phyloP scores from a whole-genome alignment of 257 asterid species.

The Plantago ovata region DNA sequence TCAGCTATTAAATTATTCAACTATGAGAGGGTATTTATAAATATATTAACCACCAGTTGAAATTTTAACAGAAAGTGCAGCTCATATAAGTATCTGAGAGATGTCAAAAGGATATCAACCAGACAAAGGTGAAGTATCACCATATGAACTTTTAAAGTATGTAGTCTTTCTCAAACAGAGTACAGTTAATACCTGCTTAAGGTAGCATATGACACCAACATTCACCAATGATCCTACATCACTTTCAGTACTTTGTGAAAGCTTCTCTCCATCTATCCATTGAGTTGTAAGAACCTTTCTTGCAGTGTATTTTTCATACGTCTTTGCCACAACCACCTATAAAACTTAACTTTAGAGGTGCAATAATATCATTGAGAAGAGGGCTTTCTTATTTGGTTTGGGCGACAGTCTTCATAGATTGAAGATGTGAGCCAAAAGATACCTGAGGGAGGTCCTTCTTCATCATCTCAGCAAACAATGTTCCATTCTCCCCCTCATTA shows the following conservation, averaged over 20 bases:
- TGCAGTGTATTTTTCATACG: slow-evolving; percentile 78
- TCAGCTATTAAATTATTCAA: no score
- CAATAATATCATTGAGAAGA: slow-evolving; percentile 4
- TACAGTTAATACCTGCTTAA: slow-evolving; percentile 73
- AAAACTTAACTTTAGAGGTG: slow-evolving; percentile 17
- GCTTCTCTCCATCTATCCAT: slow-evolving; percentile 98
- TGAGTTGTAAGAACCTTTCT: slow-evolving; percentile 91
- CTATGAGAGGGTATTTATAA: no score
- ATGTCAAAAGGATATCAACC: no score
- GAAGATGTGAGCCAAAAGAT: slow-evolving; percentile 6
- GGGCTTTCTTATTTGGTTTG: slow-evolving; percentile 1
- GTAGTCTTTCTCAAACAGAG: slow-evolving; percentile 5
- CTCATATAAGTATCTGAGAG: no score
- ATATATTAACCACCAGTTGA: no score
- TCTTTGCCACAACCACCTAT: slow-evolving; percentile 96
- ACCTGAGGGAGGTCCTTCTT: slow-evolving; percentile 99
- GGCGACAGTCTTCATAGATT: not conserved
- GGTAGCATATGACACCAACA: slow-evolving; percentile 99
- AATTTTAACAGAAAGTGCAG: no score
- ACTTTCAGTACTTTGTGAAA: slow-evolving; percentile 97
- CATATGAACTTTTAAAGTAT: no score
- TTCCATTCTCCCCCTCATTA: slow-evolving; percentile 97
- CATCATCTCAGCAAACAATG: slow-evolving; percentile 91
- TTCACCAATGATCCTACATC: slow-evolving; percentile 97
- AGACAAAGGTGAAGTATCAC: no score